Evolutionary conservation across 2,329 filamentous ascomycete species (phyloP), one percentile per base, ranked within the genome.

Genomic region (Eutypa lata): DNA sequence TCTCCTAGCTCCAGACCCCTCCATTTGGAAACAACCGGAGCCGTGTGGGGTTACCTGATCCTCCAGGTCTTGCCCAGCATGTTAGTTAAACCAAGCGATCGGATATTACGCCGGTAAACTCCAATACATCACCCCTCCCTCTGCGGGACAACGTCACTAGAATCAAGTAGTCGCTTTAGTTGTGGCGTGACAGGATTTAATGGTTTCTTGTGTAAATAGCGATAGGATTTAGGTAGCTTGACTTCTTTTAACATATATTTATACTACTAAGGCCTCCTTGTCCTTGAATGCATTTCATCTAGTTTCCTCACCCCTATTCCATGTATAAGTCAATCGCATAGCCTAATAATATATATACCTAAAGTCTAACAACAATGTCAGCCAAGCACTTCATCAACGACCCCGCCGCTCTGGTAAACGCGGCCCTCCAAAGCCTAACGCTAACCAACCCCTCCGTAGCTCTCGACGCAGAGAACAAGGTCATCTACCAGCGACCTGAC

Each of bases 351-450:
- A n/a, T n/a, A 31, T 31, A 31, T 31, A 31, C 26, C 26, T 31
- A 10, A 31, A 10, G 26, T 31, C 26, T 31, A 37, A 3, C 13
- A 51, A 60, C 35, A 13, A 77, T 78, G 75, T 83, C 83, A 31
- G 68, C 78, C 55, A 95, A 94, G 77, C 92, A 97, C 75, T 96
- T 97, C 77, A 84, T 96, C 77, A 86, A 91, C 70, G 89, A 95
- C 68, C 85, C 91, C 42, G 83, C 85, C 50, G 81, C 88, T 65
- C 83, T 97, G 49, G 90, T 97, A 68, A 80, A 83, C 67, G 79
- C 84, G 42, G 89, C 92, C 44, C 84, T 97, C 19, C 81, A 85
- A 63, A 85, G 88, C 57, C 78, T 94, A 33, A 93, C 91, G 21
- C 76, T 89, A 56, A 91, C 89, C 48, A 97, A 97, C 71, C 93